Base-by-base conservation (phyloP, 2,329 filamentous ascomycete genomes). In the Periconia digitata region DNA sequence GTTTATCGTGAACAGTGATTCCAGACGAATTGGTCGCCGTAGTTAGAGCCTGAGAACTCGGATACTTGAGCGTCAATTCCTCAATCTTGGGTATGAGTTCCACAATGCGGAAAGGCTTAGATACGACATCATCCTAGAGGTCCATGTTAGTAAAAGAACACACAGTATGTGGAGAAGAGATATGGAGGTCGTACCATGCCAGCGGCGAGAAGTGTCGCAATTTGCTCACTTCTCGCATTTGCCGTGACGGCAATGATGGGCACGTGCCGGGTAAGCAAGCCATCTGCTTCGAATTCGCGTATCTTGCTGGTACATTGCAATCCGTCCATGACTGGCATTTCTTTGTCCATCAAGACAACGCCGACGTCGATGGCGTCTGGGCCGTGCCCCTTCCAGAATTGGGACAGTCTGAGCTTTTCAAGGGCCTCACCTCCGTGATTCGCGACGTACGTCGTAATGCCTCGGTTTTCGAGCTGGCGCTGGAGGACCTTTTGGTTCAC, bases 1-100 rank as follows among this genome's bases (percentile, higher is more conserved):
- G 41, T 24, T 46, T 45, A 18, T 41, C 42, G 4, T 43, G 49
- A n/a, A 44, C 44, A 21, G 46, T 43, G 7, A 55, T 27, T 17
- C 37, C 40, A 12, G 40, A 16, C 13, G 46, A 16, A 37, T 46
- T 36, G 6, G 21, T 40, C 6, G 27, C n/a, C 12, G 12, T 32
- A 32, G 32, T 10, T 17, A 44, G 32, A 6, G n/a, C n/a, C n/a
- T n/a, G n/a, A n/a, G 48, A 39, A 20, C 50, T 44, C 1, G 49
- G 42, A 40, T 59, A 63, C 22, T 53, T 60, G 8, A 45, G 54
- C 42, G 73, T 67, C 43, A 79, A 54, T 51, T 79, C 75, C 47
- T 79, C 75, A 42, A 79, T 78, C 61, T 79, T 79, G 1, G 76
- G 76, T 16, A 79, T 66, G 21, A 79, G 58, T 36, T 79, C 76